Evolutionary conservation across 768 basidiomycete genomes (phyloP).

Genomic region (Boletus rubescentipes): DNA sequence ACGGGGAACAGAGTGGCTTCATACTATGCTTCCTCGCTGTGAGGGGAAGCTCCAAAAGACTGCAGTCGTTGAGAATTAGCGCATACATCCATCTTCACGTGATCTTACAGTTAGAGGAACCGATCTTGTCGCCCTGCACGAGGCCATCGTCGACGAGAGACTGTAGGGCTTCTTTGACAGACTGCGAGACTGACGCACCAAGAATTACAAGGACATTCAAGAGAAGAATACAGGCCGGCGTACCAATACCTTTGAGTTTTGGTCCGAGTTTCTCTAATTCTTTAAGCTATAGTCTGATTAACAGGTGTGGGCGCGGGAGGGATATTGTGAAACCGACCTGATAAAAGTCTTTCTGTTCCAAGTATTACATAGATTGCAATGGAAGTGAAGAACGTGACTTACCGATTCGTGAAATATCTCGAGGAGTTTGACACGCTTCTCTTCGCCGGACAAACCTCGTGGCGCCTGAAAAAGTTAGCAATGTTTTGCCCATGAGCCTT

Average conservation of each 20-base stretch:
- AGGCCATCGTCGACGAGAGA: slow-evolving; percentile 84
- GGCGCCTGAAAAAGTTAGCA: slow-evolving; percentile 51
- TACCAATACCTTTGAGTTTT: slow-evolving; percentile 91
- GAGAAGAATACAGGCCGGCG: slow-evolving; percentile 4
- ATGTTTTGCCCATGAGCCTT: not conserved
- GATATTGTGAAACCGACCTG: slow-evolving; percentile 39
- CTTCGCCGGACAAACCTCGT: slow-evolving; percentile 83
- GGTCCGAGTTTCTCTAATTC: slow-evolving; percentile 89
- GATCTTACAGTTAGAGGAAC: slow-evolving; percentile 84
- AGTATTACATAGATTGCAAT: slow-evolving; percentile 4
- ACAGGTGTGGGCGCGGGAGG: not conserved
- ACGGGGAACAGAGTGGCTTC: not conserved
- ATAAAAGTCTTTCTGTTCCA: slow-evolving; percentile 75
- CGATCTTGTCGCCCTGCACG: slow-evolving; percentile 89
- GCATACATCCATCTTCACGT: slow-evolving; percentile 20
- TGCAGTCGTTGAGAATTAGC: slow-evolving; percentile 30
- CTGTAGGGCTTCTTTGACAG: slow-evolving; percentile 89
- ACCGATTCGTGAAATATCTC: slow-evolving; percentile 96
- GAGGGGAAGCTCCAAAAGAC: slow-evolving; percentile 98
- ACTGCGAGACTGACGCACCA: slow-evolving; percentile 70
- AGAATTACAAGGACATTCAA: not conserved
- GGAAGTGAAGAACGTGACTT: slow-evolving; percentile 1
- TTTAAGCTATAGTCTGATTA: slow-evolving; percentile 56
- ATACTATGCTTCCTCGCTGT: slow-evolving; percentile 75
- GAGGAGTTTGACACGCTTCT: slow-evolving; percentile 84